Percentiles rank a stretch among this genome's conserved stretches.
phyloP scores from a whole-genome alignment of 129 eudicot species.

The Flaveria bidentis region DNA sequence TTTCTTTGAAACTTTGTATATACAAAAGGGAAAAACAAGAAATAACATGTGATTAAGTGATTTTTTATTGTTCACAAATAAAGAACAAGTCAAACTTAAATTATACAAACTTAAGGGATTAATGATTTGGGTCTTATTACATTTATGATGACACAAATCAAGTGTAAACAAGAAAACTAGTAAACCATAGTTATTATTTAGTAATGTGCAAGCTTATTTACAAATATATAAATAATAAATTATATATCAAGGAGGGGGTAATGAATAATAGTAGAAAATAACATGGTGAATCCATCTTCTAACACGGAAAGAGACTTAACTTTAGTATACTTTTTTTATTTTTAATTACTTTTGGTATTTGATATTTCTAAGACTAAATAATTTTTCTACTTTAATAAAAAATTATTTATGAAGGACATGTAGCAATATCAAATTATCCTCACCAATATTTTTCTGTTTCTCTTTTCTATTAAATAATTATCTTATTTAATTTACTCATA shows the following conservation, averaged over 20 bases:
- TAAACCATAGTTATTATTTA: too few species aligned
- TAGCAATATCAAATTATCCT: too few species aligned
- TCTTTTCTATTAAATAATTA: too few species aligned
- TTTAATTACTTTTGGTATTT: not conserved
- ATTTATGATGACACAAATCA: not conserved
- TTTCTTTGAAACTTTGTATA: conserved; percentile 29
- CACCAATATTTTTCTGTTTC: too few species aligned
- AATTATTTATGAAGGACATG: too few species aligned
- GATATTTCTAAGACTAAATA: not conserved
- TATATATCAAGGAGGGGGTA: too few species aligned
- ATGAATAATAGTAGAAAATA: not conserved
- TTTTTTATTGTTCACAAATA: not conserved
- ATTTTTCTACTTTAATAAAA: not conserved
- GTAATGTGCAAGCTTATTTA: too few species aligned
- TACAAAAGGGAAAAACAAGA: conserved; percentile 35
- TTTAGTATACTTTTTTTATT: not conserved
- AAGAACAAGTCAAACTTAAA: not conserved
- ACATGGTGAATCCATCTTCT: not conserved
- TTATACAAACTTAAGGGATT: not conserved
- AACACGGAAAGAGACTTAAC: not conserved
- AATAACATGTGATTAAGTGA: conserved; percentile 17
- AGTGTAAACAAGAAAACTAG: not conserved
- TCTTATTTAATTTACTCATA: too few species aligned
- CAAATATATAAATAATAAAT: too few species aligned
- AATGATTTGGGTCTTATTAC: not conserved